Base-by-base conservation (phyloP, 176 grass and related monocot species). In the Zoysia japonica region DNA sequence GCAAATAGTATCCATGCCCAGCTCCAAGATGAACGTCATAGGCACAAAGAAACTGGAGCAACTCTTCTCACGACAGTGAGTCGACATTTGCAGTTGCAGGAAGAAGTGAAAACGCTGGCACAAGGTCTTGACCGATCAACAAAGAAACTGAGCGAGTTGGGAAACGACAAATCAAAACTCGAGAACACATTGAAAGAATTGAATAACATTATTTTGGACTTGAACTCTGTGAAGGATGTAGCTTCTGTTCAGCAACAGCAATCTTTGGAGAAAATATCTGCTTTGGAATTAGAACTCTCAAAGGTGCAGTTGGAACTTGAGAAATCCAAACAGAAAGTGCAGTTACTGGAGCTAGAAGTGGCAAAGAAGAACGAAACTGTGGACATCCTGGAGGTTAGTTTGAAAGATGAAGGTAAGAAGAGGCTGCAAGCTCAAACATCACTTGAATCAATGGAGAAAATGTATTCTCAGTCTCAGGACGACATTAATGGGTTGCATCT, bases 381-480 rank as follows among this genome's bases (percentile, higher is more conserved):
- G 2, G 28, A 62, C 67, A 82, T 14, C 74, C 61, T 89, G 48
- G 73, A 80, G 45, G 37, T 68, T 3, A 81, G 45, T 62, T 61
- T 85, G 87, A 77, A 85, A 85, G 72, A 89, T 11, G 72, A 85
- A 72, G 40, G 82, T 44, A 83, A 72, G 51, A 85, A 85, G 78
- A 81, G 73, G 60, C 60, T 78, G 68, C 67, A 89, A 78, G 78
- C 72, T 72, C 78, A 89, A 85, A 62, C 44, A 59, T 67, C 73
- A 45, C 66, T 89, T 20, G 13, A 53, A 38, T 78, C 78, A 61
- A 53, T 89, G 67, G 78, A 89, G 78, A 77, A 61, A 67, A 72
- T 82, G 67, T 85, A 89, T 77, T 82, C 72, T 72, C 67, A 82
- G 61, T 82, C 87, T 82, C 87, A 89, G 46, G 87, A 85, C 50